These are phyloP conservation scores for Inga laurina DNA, from an alignment of 306 rosid species.

Conservation along the genomic window DNA sequence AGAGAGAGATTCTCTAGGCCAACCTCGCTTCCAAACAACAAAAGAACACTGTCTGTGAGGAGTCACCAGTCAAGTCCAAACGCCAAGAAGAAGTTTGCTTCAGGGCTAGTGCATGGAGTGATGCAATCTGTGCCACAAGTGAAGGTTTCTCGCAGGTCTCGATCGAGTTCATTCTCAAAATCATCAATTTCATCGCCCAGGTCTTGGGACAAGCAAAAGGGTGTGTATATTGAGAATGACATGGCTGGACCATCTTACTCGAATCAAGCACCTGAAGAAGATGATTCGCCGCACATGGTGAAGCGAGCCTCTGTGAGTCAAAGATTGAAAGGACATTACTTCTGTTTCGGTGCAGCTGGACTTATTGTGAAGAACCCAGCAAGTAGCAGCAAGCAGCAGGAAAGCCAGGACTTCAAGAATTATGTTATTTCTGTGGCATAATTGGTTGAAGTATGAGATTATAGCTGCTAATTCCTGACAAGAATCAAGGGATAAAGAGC, in stretches of 20 bases:
- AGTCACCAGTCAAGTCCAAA: constrained; percentile 94
- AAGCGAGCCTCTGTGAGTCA: constrained; percentile 46
- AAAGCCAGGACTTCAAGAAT: constrained; percentile 49
- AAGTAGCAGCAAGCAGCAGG: constrained; percentile 51
- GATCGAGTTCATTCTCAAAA: constrained; percentile 90
- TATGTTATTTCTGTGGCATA: constrained; percentile 67
- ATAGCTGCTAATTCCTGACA: constrained; percentile 27
- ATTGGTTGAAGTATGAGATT: constrained; percentile 16
- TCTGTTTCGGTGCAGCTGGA: constrained; percentile 82
- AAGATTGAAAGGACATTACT: constrained; percentile 69
- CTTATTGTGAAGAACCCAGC: constrained; percentile 52
- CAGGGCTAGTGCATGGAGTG: constrained; percentile 68
- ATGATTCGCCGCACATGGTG: constrained; percentile 39
- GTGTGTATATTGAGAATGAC: constrained; percentile 57
- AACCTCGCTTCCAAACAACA: constrained; percentile 62
- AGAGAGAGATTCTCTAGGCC: constrained; percentile 77
- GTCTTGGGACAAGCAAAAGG: constrained; percentile 76
- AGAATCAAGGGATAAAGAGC: constrained; percentile 23
- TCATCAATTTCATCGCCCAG: constrained; percentile 76
- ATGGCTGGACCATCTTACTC: constrained; percentile 73
- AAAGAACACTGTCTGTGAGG: constrained; percentile 84
- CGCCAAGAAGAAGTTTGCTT: constrained; percentile 89
- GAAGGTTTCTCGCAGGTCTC: constrained; percentile 57
- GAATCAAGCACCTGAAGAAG: constrained; percentile 36
- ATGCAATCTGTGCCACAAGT: constrained; percentile 69